These are phyloP conservation scores for Meyerozyma guilliermondii DNA, from an alignment of 1,139 yeast genomes.

Conservation along the genomic window DNA sequence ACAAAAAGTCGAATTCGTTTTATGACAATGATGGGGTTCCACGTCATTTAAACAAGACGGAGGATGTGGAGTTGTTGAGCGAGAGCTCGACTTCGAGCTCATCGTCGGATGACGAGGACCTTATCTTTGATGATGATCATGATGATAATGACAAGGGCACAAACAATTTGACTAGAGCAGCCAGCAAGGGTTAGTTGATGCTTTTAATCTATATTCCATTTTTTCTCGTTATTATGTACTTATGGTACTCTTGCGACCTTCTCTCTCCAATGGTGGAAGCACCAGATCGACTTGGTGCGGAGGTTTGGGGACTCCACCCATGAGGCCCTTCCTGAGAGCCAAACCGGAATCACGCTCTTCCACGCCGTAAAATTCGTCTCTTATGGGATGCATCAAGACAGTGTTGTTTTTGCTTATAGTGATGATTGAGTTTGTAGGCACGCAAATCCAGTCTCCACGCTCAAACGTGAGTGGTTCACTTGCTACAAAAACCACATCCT, in stretches of 20 bases:
- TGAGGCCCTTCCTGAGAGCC: conserved; percentile 87
- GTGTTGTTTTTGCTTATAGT: conserved; percentile 77
- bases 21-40: conserved; percentile 39
- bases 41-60: conserved; percentile 6
- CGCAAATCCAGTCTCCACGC: conserved; percentile 95
- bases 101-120: conserved; percentile 28
- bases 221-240: background rate
- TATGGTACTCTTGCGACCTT: conserved; percentile 48
- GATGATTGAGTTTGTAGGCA: conserved; percentile 86
- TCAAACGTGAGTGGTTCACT: conserved; percentile 96
- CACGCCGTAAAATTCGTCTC: conserved; percentile 79
- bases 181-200: conserved; percentile 29
- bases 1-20: conserved; percentile 59
- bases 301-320: conserved; percentile 52
- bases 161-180: conserved; percentile 35
- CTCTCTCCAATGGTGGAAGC: conserved; percentile 77
- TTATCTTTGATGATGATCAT: conserved; percentile 15
- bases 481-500: conserved; percentile 93
- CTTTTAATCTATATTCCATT: conserved; percentile 1
- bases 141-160: conserved; percentile 15
- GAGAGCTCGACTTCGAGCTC: conserved; percentile 27
- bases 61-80: conserved; percentile 23
- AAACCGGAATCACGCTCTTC: conserved; percentile 69
- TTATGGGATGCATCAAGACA: conserved; percentile 83
- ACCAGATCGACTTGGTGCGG: background rate